phyloP scores from a whole-genome alignment of 495 filamentous ascomycete species.

The Viridothelium virens region DNA sequence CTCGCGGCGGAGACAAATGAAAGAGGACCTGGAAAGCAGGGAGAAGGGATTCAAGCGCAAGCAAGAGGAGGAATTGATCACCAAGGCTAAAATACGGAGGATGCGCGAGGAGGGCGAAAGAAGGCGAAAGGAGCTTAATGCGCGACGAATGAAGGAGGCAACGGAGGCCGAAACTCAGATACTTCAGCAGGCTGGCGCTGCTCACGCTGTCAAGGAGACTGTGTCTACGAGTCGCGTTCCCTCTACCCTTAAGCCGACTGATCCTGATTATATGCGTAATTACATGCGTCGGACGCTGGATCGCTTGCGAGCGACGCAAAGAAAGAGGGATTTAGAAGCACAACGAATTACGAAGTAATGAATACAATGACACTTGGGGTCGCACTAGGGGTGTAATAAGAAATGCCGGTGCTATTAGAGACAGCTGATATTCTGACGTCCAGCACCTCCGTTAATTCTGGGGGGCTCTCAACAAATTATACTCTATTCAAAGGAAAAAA shows the following conservation, averaged over 20 bases:
- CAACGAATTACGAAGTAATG: neutral
- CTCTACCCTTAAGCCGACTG: conserved; percentile 1
- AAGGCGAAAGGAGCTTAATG: conserved; percentile 35
- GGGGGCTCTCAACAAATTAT: no score
- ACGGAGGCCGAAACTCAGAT: neutral
- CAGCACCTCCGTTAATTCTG: no score
- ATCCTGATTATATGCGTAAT: neutral
- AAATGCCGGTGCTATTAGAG: no score
- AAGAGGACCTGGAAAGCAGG: conserved; percentile 63
- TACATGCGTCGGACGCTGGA: conserved; percentile 1
- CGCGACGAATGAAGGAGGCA: conserved; percentile 27
- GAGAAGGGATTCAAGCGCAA: conserved; percentile 49
- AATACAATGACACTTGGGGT: no score
- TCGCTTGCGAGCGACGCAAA: neutral
- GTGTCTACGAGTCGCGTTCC: neutral
- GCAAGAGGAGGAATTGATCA: conserved; percentile 43
- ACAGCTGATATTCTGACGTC: no score
- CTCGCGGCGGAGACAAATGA: conserved; percentile 60
- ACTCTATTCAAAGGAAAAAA: no score
- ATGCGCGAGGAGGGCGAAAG: conserved; percentile 55
- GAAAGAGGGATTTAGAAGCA: neutral
- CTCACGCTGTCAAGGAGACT: neutral
- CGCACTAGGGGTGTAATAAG: no score
- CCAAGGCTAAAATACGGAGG: conserved; percentile 53
- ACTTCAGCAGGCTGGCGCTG: neutral